Evolutionary conservation across 176 grass and related monocot species (phyloP).

Genomic region (Raddia guianensis): DNA sequence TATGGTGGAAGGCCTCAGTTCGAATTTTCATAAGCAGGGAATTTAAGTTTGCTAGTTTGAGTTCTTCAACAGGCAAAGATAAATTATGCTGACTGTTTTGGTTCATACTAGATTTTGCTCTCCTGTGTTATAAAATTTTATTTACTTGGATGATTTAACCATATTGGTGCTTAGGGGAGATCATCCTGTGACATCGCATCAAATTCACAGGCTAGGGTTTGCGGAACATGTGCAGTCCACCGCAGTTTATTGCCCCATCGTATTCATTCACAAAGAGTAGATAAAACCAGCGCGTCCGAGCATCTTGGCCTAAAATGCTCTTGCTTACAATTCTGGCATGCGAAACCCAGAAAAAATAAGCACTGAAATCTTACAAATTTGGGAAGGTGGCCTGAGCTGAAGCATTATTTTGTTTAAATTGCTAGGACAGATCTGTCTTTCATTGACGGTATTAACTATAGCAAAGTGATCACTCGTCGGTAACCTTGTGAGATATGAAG

Average conservation of each 20-base stretch:
- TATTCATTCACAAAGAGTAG: no score
- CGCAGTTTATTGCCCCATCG: no score
- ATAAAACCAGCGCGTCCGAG: no score
- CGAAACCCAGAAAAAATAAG: no score
- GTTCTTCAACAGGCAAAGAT: not conserved
- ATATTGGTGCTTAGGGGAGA: not conserved
- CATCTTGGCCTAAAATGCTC: no score
- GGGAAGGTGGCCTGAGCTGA: not conserved
- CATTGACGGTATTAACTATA: not conserved
- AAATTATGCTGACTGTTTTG: not conserved
- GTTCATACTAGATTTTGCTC: not conserved
- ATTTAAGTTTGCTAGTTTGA: not conserved
- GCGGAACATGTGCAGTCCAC: no score
- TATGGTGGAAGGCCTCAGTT: not conserved
- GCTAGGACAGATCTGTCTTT: constrained; percentile 6
- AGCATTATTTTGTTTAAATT: constrained; percentile 4
- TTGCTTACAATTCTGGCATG: no score
- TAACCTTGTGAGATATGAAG: constrained; percentile 11
- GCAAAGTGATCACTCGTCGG: not conserved
- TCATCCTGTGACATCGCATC: no score
- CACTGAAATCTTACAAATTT: not conserved
- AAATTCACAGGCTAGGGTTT: no score
- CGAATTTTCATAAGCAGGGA: not conserved
- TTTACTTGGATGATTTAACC: not conserved
- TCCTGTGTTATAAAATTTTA: not conserved